phyloP scores from a whole-genome alignment of 441 rosid species.

The Rhodomyrtus psidioides region DNA sequence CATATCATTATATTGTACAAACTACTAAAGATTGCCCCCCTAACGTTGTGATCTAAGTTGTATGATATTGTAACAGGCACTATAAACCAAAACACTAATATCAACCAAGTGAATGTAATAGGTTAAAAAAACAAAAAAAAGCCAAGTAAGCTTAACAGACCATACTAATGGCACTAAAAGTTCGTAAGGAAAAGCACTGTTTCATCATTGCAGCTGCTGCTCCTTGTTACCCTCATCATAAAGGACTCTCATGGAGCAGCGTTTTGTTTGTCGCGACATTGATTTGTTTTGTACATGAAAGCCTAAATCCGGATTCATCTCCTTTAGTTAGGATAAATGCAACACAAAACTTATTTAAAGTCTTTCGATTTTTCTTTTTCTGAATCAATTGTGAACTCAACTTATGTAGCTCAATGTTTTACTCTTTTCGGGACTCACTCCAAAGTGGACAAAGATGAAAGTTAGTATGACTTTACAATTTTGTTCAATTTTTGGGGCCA shows the following conservation, averaged over 20 bases:
- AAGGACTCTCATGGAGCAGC: background rate
- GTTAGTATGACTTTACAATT: background rate
- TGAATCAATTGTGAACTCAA: background rate
- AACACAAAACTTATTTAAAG: background rate
- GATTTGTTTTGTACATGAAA: background rate
- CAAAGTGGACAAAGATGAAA: background rate
- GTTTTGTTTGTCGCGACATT: background rate
- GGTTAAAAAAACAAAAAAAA: background rate
- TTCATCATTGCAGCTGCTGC: background rate
- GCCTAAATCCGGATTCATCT: background rate
- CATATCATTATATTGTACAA: background rate
- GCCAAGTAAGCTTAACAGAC: background rate
- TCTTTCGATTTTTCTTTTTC: background rate
- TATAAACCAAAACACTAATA: background rate
- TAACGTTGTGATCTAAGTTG: background rate
- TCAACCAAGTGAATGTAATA: background rate
- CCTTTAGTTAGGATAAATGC: background rate
- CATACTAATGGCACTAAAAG: background rate
- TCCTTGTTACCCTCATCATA: background rate
- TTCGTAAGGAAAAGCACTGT: background rate
- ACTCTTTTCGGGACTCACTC: background rate
- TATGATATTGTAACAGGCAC: background rate
- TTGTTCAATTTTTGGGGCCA: background rate
- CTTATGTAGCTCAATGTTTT: background rate
- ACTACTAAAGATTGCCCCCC: background rate